Conservation (phyloP, 768 basidiomycete species). For the Rhodotorula taiwanensis region DNA sequence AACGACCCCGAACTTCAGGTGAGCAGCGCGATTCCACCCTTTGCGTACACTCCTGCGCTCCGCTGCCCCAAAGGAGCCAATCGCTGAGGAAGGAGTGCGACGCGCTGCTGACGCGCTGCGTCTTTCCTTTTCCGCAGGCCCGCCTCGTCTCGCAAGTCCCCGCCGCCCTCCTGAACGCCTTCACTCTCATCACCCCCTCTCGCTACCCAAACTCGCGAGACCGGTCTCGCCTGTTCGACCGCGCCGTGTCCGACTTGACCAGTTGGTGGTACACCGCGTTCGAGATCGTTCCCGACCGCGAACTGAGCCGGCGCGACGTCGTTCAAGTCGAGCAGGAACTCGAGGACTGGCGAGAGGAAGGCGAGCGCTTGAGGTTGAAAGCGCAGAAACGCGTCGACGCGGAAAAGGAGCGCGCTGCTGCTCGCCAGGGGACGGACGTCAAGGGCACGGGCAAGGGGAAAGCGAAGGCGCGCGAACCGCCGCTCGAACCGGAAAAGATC, state of each 20-base stretch:
- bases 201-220: conserved; percentile 69
- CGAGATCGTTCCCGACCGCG: conserved; percentile 48
- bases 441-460: conserved; percentile 1
- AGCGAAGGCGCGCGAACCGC: neutral
- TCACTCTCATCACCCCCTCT: conserved; percentile 72
- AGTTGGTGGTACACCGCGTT: conserved; percentile 78
- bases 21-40: too few relatives aligned
- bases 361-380: neutral
- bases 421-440: neutral
- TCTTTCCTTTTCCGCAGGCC: conserved; percentile 66
- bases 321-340: conserved; percentile 22
- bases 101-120: too few relatives aligned
- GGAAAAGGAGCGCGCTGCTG: neutral
- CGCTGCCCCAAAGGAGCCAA: too few relatives aligned
- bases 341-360: conserved; percentile 11
- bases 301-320: conserved; percentile 13
- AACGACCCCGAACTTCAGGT: conserved; percentile 80
- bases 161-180: conserved; percentile 67
- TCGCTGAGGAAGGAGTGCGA: too few relatives aligned
- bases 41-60: too few relatives aligned
- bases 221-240: conserved; percentile 82
- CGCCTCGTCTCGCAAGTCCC: conserved; percentile 82
- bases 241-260: conserved; percentile 62
- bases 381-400: neutral
- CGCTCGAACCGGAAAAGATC: neutral